phyloP scores from a whole-genome alignment of 1,284 basidiomycete genomes.

The Tylopilus sp. region DNA sequence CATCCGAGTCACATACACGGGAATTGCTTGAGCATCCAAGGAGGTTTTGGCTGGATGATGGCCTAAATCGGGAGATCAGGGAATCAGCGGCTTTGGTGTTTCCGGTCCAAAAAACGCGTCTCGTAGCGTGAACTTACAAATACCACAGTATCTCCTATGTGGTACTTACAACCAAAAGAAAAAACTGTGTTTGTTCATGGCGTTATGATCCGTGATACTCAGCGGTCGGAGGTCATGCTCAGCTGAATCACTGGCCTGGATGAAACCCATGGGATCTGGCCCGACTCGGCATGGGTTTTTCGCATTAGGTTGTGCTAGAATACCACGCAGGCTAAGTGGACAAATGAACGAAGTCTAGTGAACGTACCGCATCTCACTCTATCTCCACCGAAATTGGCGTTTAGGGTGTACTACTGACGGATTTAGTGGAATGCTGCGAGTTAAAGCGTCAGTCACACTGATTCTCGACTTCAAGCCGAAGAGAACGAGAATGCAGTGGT shows the following conservation, averaged over 20 bases:
- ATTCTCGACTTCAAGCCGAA: no score
- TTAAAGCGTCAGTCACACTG: constrained; percentile 44
- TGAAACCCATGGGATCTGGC: constrained; percentile 99
- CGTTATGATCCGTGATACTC: constrained; percentile 90
- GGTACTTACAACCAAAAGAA: constrained; percentile 99
- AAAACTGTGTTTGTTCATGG: constrained; percentile 99
- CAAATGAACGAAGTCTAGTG: neutral
- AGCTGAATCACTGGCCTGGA: constrained; percentile 69
- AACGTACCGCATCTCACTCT: constrained; percentile 99
- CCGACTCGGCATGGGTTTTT: constrained; percentile 97
- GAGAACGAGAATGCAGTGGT: constrained; percentile 77
- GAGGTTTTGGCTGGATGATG: constrained; percentile 95
- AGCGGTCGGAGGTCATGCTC: neutral
- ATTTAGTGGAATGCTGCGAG: constrained; percentile 93
- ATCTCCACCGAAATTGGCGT: constrained; percentile 99
- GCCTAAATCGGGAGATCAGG: constrained; percentile 93
- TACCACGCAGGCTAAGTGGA: constrained; percentile 17
- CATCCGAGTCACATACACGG: constrained; percentile 94
- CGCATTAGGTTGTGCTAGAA: constrained; percentile 92
- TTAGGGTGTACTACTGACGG: no score
- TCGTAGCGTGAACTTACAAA: constrained; percentile 97
- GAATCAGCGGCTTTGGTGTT: constrained; percentile 94
- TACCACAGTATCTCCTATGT: constrained; percentile 99
- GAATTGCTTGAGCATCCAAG: constrained; percentile 99
- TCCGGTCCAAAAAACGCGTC: constrained; percentile 96